phyloP scores from a whole-genome alignment of 805 yeast species.

The Jamesozyma rosinii region DNA sequence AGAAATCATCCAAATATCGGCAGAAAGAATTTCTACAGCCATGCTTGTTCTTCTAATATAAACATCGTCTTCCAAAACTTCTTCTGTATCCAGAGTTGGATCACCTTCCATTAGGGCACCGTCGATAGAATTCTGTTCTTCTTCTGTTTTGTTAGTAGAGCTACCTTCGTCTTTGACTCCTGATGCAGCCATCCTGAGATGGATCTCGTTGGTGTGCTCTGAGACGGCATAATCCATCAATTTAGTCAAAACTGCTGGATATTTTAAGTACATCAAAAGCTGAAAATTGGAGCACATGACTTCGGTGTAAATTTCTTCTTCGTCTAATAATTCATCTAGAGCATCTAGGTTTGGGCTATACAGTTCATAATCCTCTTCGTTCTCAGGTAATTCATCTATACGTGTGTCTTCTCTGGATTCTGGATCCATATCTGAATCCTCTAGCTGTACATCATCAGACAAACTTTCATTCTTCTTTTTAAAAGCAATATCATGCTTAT shows the following conservation, averaged over 20 bases:
- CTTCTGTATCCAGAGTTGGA: conserved; percentile 11
- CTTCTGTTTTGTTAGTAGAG: conserved; percentile 1
- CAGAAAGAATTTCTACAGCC: conserved; percentile 81
- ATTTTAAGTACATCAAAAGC: conserved; percentile 68
- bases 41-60: conserved; percentile 46
- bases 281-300: conserved; percentile 62
- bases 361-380: conserved; percentile 29
- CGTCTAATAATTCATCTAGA: conserved; percentile 58
- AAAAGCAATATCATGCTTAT: conserved; percentile 22
- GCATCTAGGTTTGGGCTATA: conserved; percentile 36
- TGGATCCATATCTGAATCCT: conserved; percentile 1
- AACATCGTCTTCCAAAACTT: conserved; percentile 20
- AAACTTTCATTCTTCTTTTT: conserved; percentile 9
- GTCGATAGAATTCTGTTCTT: conserved; percentile 6
- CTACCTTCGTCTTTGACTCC: conserved; percentile 4
- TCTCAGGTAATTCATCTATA: conserved; percentile 24
- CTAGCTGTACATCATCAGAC: neutral
- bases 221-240: conserved; percentile 45
- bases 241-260: conserved; percentile 61
- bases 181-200: conserved; percentile 2
- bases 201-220: neutral
- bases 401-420: conserved; percentile 19
- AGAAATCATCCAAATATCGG: conserved; percentile 90
- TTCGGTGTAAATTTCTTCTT: conserved; percentile 66
- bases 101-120: conserved; percentile 9